These are phyloP conservation scores for Pouteria campechiana DNA, from an alignment of 179 eudicot genomes.

Conservation along the genomic window DNA sequence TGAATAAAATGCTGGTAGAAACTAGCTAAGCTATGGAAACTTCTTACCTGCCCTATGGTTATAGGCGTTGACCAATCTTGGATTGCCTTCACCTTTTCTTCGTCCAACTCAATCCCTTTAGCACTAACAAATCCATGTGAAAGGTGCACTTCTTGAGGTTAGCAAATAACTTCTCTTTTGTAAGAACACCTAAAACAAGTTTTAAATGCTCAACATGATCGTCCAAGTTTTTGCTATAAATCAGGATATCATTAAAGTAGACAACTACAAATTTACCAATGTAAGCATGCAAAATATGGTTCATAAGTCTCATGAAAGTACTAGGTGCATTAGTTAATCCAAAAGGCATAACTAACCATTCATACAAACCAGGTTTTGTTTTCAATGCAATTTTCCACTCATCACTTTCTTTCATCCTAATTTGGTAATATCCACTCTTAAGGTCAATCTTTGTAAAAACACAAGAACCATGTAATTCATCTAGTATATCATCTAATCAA, in stretches of 20 bases:
- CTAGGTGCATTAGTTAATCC: conserved; percentile 2
- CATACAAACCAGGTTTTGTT: not conserved
- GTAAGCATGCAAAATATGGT: not conserved
- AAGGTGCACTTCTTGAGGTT: conserved; percentile 1
- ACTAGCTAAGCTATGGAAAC: conserved; percentile 2
- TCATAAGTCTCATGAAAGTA: conserved; percentile 2
- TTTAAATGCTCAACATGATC: not conserved
- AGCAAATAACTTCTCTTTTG: not conserved
- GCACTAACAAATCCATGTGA: not conserved
- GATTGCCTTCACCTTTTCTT: not conserved
- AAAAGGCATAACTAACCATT: conserved; percentile 2
- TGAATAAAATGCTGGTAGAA: not conserved
- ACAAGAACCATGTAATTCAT: too few species aligned
- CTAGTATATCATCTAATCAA: too few species aligned
- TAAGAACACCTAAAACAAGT: not conserved
- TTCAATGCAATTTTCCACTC: conserved; percentile 5
- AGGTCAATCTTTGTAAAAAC: not conserved
- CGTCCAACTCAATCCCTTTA: not conserved
- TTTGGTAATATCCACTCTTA: conserved; percentile 1
- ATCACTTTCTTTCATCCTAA: not conserved
- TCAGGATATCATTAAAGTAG: conserved; percentile 2
- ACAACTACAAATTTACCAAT: conserved; percentile 2
- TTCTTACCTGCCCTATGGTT: not conserved
- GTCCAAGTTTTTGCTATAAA: not conserved
- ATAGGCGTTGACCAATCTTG: not conserved